Evolutionary conservation across 139 green algal species (phyloP), one percentile per base, ranked within the genome.

Genomic region (Zygnema cylindricum): DNA sequence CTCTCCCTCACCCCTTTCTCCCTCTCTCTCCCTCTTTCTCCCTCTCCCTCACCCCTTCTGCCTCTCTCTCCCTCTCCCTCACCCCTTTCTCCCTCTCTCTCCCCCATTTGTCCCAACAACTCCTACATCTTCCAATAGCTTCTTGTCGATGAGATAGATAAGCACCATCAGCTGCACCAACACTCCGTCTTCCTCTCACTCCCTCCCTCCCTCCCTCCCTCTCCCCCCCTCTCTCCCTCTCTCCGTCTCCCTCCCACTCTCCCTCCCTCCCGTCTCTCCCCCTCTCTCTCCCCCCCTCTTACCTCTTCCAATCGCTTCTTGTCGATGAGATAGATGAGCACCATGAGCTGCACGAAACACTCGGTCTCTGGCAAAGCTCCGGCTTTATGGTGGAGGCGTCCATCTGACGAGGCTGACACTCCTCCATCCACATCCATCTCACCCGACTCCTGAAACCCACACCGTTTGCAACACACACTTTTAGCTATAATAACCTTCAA

Each of bases 301-400:
- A 96, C 95, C 95, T 95, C 81, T 69, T 93, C 69, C 16, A 85
- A 95, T 35, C 93, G 76, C 91, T 98, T 95, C 25, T 86, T 57
- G 92, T 98, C 95, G 32, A 96, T 75, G 38, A 98, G 89, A 77
- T 94, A 93, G 69, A 97, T 92, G 32, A 97, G 84, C 30, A 94
- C 91, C 1, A 98, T 88, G 43, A 99, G 92, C 86, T 95, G 96
- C 0, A 89, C 86, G 69, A 96, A 98, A 38, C 95, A 86, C 93
- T 99, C 97, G 22, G 96, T 92, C 93, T 99, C 96, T 1, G 97
- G 96, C 21, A 98, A 77, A 30, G 71, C 36, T 54, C 36, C 71
- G 21, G 11, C 38, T 79, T 43, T 79, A 54, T 41, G 38, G 16
- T 43, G 36, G 11, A 11, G 71, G 16, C 71, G 36, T 41, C 7